Conservation (phyloP, 345 rosid species). For the Abelmoschus esculentus region DNA sequence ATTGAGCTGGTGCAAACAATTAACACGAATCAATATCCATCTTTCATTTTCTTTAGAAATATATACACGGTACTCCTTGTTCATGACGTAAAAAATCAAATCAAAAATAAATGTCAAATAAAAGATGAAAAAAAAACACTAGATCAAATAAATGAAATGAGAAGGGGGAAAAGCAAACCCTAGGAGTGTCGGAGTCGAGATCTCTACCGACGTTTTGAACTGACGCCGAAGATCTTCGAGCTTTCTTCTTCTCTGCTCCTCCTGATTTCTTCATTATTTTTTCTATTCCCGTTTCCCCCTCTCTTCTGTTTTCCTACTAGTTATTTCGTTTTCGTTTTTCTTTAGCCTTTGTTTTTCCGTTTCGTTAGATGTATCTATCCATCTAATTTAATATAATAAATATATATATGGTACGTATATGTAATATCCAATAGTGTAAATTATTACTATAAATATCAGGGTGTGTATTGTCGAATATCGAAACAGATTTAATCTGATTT, state of each 20-base stretch:
- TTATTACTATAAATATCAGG: too few relatives aligned
- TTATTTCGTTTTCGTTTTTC: background rate
- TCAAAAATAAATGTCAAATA: too few relatives aligned
- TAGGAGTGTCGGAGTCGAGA: conserved; percentile 61
- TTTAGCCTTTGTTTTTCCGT: too few relatives aligned
- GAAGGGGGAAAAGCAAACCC: conserved; percentile 30
- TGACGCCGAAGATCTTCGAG: conserved; percentile 66
- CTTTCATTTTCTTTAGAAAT: background rate
- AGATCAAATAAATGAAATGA: conserved; percentile 20
- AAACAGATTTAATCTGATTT: too few relatives aligned
- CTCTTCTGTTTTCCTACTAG: background rate
- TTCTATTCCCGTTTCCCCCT: background rate
- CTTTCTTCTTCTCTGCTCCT: conserved; percentile 90
- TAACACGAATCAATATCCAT: background rate
- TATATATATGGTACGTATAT: too few relatives aligned
- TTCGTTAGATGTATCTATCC: too few relatives aligned
- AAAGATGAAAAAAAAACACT: background rate
- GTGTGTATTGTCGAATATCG: too few relatives aligned
- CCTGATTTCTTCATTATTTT: conserved; percentile 50
- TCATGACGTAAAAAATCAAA: background rate
- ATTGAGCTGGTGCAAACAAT: background rate
- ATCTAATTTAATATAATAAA: too few relatives aligned
- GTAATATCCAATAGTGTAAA: too few relatives aligned
- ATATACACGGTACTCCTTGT: too few relatives aligned
- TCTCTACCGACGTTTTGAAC: conserved; percentile 57